phyloP scores from a whole-genome alignment of 108 stramenopile genomes.

The Fragilaria radians region DNA sequence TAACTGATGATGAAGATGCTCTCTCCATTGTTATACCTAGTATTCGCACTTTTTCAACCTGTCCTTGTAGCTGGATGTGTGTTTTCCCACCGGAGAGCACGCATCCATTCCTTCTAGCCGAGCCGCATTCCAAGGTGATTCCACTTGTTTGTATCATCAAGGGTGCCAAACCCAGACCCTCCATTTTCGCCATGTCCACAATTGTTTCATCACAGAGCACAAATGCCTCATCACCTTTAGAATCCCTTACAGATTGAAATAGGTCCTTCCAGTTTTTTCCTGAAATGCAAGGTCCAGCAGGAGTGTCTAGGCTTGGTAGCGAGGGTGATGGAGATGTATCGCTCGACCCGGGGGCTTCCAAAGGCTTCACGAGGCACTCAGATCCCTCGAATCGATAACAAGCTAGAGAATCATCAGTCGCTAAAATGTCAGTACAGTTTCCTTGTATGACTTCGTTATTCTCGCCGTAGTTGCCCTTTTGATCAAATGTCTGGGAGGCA shows the following conservation, averaged over 20 bases:
- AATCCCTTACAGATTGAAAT: not conserved
- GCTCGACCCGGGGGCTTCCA: not conserved
- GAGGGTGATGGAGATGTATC: not conserved
- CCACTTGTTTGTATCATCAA: not conserved
- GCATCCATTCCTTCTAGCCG: not conserved
- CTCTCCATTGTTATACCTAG: constrained; percentile 3
- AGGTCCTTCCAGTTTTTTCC: not conserved
- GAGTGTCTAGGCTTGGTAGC: not conserved
- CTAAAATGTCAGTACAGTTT: not conserved
- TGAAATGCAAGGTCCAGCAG: not conserved
- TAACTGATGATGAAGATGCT: constrained; percentile 1
- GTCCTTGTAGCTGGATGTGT: not conserved
- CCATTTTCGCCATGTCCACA: not conserved
- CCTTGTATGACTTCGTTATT: not conserved
- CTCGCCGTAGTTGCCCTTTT: constrained; percentile 1
- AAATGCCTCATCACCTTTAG: not conserved
- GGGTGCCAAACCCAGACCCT: not conserved
- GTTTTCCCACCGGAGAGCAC: not conserved
- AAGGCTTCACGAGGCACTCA: not conserved
- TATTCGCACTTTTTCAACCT: not conserved
- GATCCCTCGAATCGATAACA: not conserved
- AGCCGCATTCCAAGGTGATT: constrained; percentile 1
- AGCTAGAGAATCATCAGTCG: not conserved
- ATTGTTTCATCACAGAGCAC: not conserved
- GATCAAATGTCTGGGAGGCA: not conserved